Percentiles rank a stretch among this genome's conserved stretches.
These are phyloP conservation scores for Sarocladiaceae sp. DNA, from an alignment of 2,329 filamentous ascomycete species.

Conservation along the genomic window DNA sequence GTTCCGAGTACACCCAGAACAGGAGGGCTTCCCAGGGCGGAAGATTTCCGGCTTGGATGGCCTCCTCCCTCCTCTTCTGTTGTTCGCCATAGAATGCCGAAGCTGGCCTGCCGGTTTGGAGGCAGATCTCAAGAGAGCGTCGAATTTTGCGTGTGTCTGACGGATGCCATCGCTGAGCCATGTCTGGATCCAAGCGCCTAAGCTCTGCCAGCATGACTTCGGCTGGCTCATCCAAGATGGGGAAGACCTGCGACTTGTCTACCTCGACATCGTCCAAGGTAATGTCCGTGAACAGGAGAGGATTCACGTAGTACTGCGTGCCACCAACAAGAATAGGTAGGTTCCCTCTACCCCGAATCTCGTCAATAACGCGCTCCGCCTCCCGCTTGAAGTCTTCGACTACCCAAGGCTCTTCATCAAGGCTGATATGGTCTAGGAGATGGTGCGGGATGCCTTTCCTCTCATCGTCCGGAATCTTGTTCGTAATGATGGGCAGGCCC, in stretches of 20 bases:
- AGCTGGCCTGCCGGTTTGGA: conserved; percentile 72
- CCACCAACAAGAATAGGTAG: conserved; percentile 89
- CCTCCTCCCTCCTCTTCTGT: conserved; percentile 31
- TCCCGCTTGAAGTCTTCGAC: conserved; percentile 71
- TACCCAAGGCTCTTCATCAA: conserved; percentile 76
- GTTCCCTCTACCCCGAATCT: conserved; percentile 71
- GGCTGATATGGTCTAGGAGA: conserved; percentile 69
- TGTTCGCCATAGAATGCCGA: conserved; percentile 87
- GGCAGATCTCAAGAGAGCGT: conserved; percentile 82
- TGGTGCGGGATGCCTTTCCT: conserved; percentile 80
- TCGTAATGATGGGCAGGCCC: conserved; percentile 89
- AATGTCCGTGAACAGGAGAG: conserved; percentile 71
- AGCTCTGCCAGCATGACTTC: conserved; percentile 68
- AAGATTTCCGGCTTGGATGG: conserved; percentile 10
- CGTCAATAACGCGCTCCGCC: conserved; percentile 62
- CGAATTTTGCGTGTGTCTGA: conserved; percentile 86
- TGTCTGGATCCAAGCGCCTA: conserved; percentile 74
- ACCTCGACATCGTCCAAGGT: conserved; percentile 35
- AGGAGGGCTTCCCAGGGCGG: conserved; percentile 54
- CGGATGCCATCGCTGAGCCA: conserved; percentile 91
- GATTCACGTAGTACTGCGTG: conserved; percentile 91
- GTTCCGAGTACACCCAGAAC: conserved; percentile 81
- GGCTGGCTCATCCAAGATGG: conserved; percentile 66
- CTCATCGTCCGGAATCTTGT: conserved; percentile 75
- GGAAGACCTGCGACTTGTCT: conserved; percentile 40